phyloP scores from a whole-genome alignment of 225 moss, liverwort and hornwort genomes.

The Polytrichum commune region DNA sequence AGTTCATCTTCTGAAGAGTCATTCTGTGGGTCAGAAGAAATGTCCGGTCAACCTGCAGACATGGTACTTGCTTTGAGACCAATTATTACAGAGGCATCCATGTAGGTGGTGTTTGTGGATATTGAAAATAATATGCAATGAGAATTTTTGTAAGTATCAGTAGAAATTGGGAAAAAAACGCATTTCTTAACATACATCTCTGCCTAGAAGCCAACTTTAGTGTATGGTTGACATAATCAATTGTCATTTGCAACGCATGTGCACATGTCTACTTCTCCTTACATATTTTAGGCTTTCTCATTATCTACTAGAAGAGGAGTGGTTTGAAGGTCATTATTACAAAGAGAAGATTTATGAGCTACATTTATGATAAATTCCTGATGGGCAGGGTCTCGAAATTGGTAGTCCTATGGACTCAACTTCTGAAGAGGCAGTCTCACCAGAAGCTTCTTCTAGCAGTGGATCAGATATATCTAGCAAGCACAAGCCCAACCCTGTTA shows the following conservation, averaged over 20 bases:
- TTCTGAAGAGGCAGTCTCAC: slow-evolving; percentile 13
- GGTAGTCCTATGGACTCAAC: slow-evolving; percentile 3
- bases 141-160: neutral
- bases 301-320: neutral
- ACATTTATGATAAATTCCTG: neutral
- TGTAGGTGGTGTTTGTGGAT: neutral
- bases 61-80: neutral
- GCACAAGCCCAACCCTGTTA: slow-evolving; percentile 17
- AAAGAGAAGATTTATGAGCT: neutral
- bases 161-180: neutral
- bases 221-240: too few relatives aligned
- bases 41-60: neutral
- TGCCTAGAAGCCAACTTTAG: too few relatives aligned
- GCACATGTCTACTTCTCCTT: too few relatives aligned
- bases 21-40: slow-evolving; percentile 4
- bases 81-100: neutral
- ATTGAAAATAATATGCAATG: neutral
- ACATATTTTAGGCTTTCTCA: neutral
- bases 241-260: too few relatives aligned
- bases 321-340: neutral
- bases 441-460: slow-evolving; percentile 20
- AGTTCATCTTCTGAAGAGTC: neutral
- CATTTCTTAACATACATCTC: too few relatives aligned
- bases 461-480: slow-evolving; percentile 23
- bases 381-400: neutral